These are phyloP conservation scores for Phylloporus sp. DNA, from an alignment of 768 basidiomycete genomes.

Conservation along the genomic window DNA sequence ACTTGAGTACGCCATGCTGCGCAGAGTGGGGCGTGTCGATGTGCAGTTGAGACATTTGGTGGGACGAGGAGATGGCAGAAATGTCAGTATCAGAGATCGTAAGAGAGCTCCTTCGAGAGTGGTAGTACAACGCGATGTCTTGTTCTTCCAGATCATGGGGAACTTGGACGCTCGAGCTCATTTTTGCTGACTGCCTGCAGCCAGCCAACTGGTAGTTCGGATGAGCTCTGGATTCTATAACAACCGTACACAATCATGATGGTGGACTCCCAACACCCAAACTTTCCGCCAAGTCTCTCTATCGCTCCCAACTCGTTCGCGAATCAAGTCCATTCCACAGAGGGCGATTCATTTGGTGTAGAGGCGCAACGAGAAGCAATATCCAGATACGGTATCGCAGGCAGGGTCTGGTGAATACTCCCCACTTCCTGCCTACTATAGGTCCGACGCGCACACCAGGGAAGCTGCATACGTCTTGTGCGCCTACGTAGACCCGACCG, in stretches of 20 bases:
- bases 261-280: constrained; percentile 31
- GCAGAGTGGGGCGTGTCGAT: constrained; percentile 3
- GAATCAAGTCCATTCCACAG: background rate
- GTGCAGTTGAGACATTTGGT: constrained; percentile 12
- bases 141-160: constrained; percentile 24
- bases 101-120: constrained; percentile 23
- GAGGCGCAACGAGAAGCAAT: constrained; percentile 56
- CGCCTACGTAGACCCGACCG: constrained; percentile 44
- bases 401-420: constrained; percentile 67
- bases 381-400: constrained; percentile 72
- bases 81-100: constrained; percentile 23
- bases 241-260: constrained; percentile 8
- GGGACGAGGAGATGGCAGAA: constrained; percentile 20
- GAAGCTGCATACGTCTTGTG: constrained; percentile 65
- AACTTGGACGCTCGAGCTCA: constrained; percentile 9
- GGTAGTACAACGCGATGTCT: constrained; percentile 25
- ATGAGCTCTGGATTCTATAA: constrained; percentile 6
- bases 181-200: background rate
- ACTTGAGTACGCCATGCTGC: constrained; percentile 22
- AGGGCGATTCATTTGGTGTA: constrained; percentile 28
- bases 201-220: background rate
- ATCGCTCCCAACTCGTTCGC: constrained; percentile 31
- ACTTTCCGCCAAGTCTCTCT: constrained; percentile 42
- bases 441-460: constrained; percentile 41
- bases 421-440: too few species aligned